A percentile compares a stretch with the other conserved stretches of the same genome.
Conservation (phyloP, 1,284 basidiomycete genomes). For the Mixia osmundae region DNA sequence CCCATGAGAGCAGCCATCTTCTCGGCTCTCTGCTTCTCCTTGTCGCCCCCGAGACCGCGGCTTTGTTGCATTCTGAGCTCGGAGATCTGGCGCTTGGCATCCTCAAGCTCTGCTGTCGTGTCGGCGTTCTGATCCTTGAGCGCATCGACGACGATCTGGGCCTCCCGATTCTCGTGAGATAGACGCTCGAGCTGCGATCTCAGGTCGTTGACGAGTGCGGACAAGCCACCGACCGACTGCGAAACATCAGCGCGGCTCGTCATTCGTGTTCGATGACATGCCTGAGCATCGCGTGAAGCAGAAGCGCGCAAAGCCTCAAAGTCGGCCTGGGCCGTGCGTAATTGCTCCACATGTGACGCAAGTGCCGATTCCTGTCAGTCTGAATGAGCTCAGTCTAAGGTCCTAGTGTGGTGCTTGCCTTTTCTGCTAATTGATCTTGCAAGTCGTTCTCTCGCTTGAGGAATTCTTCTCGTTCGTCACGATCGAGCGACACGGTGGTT, state of each 20-base stretch:
- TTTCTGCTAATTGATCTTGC: slow-evolving; percentile 76
- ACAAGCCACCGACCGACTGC: no score
- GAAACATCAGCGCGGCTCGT: no score
- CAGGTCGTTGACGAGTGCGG: slow-evolving; percentile 68
- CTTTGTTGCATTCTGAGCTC: slow-evolving; percentile 37
- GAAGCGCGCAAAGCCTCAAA: no score
- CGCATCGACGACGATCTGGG: slow-evolving; percentile 80
- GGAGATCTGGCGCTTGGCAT: slow-evolving; percentile 27
- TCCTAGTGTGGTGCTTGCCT: slow-evolving; percentile 19
- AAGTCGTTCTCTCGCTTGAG: slow-evolving; percentile 89
- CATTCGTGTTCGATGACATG: no score
- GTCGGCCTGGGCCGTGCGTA: no score
- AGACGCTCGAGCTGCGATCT: slow-evolving; percentile 75
- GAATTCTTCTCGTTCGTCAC: slow-evolving; percentile 96
- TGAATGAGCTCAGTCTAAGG: neutral
- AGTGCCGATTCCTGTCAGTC: slow-evolving; percentile 41
- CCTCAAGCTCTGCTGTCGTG: slow-evolving; percentile 45
- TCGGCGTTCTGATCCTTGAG: slow-evolving; percentile 88
- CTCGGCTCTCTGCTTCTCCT: slow-evolving; percentile 96
- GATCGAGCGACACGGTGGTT: slow-evolving; percentile 30
- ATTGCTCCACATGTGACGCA: slow-evolving; percentile 42
- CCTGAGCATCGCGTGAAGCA: no score
- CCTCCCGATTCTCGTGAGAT: slow-evolving; percentile 88
- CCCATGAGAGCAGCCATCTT: slow-evolving; percentile 99
- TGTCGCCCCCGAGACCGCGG: slow-evolving; percentile 38